Evolutionary conservation across 352 stramenopile species (phyloP), one percentile per base, ranked within the genome.

Genomic region (Globisporangium perplexum): DNA sequence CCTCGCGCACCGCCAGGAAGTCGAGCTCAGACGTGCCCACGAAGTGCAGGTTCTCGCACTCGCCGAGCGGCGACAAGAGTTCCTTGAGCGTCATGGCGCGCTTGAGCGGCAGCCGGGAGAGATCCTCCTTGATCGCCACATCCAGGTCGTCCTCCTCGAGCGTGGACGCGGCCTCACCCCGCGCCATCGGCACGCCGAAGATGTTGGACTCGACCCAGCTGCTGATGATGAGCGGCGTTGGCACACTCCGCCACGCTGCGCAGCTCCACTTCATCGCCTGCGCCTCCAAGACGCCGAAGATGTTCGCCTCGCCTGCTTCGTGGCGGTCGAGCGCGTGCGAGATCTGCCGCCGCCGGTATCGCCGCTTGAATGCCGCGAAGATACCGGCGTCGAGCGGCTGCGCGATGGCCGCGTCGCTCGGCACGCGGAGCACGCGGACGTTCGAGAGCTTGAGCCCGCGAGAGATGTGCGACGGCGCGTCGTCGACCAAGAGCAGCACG

Each of bases 401-500:
- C 23, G 28, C 22, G 2, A 18, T 23, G 10, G 33, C 18, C 1
- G 31, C 6, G 39, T 18, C 17, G 24, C n/a, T 42, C 1, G 46
- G 46, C 4, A 61, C 18, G 12, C 42, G 43, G 6, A 62, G 33
- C 20, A 62, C 48, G 42, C 55, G 55, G 23, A 72, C 36, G 51
- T 72, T 66, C 26, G 65, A 66, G 20, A 72, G 62, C 35, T 63
- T 50, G 23, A 72, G 49, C 1, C 57, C 53, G n/a, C 52, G 50
- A 12, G 53, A 53, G 31, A 69, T 60, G 52, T 72, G 61, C 31
- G 61, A 69, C 47, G 65, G 57, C 22, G 65, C 65, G 35, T 69
- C 60, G 33, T 63, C 61, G 2, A 72, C 47, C 38, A 72, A 39
- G 26, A 72, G 31, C 14, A 72, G 48, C 10, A 72, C 66, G 43